Base-by-base conservation (phyloP, 805 yeast genomes). In the Wickerhamomyces chaumierensis region DNA sequence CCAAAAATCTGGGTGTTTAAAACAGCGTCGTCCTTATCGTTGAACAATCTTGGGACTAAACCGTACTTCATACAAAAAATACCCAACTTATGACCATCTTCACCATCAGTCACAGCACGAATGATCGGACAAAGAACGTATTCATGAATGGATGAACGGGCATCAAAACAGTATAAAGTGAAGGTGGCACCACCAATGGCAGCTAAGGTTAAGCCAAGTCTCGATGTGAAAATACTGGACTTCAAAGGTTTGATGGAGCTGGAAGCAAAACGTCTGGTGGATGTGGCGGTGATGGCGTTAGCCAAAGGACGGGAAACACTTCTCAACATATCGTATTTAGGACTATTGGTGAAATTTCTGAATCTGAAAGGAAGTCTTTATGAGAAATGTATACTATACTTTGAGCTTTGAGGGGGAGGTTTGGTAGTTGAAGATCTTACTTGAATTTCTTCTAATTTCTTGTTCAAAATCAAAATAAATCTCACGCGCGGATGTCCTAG, bases 111-210 rank as follows among this genome's bases (percentile, higher is more conserved):
- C 6, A 71, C 42, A 17, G 66, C 53, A 41, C 96, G 71, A 36
- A 84, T 69, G 11, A 80, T 35, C 1, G 97, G 97, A 61, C 94
- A 79, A 39, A 79, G 61, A 1, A 83, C 66, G 52, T 81, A 84
- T 57, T 90, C 92, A 51, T 87, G 88, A 28, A 84, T 62, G 2
- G 84, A 80, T 1, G 96, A 79, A 42, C 94, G 68, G 9, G 96
- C 78, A 60, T 88, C 95, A 38, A 75, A 62, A 16, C 66, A 58
- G 51, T 81, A 83, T 44, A 69, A 68, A 7, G 64, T 53, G 15
- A 78, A 81, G 2, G 65, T 44, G 36, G 65, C 60, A 18, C 53
- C 47, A 16, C 56, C 59, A 29, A 52, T 37, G 36, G 56, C 23
- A 37, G 50, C 59, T 40, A 21, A 43, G 17, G 28, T 41, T 33